A percentile compares a stretch with the other conserved stretches of the same genome.
Evolutionary conservation across 1,284 basidiomycete species (phyloP).

Genomic region (Heliocybe sulcata): DNA sequence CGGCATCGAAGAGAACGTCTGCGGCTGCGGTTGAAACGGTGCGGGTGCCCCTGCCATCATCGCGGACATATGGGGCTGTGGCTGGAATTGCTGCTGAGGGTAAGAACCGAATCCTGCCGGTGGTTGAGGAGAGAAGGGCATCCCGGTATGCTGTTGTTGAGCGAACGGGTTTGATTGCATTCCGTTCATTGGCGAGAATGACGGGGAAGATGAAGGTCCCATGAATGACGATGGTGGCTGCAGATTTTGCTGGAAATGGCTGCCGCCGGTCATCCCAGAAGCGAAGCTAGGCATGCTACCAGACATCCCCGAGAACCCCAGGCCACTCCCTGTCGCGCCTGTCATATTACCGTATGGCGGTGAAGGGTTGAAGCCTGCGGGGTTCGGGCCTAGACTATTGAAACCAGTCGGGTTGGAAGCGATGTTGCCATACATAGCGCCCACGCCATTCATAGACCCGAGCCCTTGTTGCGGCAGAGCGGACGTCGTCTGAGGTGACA

Average conservation of each 20-base stretch:
- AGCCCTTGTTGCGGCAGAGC: too few relatives aligned
- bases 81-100: constrained; percentile 1
- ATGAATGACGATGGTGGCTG: background rate
- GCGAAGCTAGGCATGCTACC: background rate
- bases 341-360: background rate
- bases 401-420: background rate
- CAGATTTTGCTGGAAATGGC: background rate
- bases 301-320: constrained; percentile 2
- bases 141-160: background rate
- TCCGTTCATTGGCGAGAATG: background rate
- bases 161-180: background rate
- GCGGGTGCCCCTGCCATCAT: background rate
- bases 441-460: background rate
- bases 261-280: background rate
- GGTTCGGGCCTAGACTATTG: background rate
- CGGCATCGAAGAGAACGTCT: background rate
- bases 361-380: background rate
- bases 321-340: background rate
- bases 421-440: background rate
- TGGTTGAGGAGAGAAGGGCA: background rate
- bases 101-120: background rate
- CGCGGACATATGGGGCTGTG: background rate
- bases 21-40: background rate
- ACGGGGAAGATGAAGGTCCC: background rate
- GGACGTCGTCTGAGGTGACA: constrained; percentile 19